Base-by-base conservation (phyloP, 257 asterid species). In the Penstemon newberryi region DNA sequence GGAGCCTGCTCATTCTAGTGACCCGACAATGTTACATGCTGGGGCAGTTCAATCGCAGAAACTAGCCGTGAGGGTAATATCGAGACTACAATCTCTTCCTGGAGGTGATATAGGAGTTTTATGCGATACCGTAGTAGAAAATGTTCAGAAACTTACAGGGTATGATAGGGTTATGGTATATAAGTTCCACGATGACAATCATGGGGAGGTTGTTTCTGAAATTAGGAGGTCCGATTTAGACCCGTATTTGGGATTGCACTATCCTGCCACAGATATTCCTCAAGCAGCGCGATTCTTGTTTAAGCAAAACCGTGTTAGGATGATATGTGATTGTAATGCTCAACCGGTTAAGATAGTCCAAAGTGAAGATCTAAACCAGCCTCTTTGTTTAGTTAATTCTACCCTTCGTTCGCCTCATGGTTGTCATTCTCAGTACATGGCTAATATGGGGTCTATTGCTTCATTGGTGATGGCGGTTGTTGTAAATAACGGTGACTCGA, bases 101-200 rank as follows among this genome's bases (percentile, higher is more conserved):
- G 83, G 84, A 51, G 88, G 90, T 41, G 86, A 83, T 77, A 37
- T 86, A 0, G 87, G 87, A 13, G 72, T 62, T 61, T 37, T 85
- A 44, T 89, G 87, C 65, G 94, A 89, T 53, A 70, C 82, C 1
- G 63, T 85, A 2, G 92, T 82, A 18, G 87, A 89, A 68, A 86
- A 83, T 57, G 86, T 89, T 53, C 90, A 79, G 40, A 86, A 70
- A 51, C 85, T 89, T 38, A 81, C 90, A 0, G 87, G 89, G 38
- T 86, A 83, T 64, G 89, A 86, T 56, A 82, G 95, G 80, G 90
- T 89, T 43, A 86, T 89, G 95, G 78, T 71, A 8, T 89, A 86
- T 60, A 89, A 74, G 75, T 86, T 89, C 69, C 92, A 85, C 11
- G 90, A 81, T 3, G 94, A 89, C 74, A 66, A 78, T 71, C 95